A percentile compares a stretch with the other conserved stretches of the same genome.
Evolutionary conservation across 2,329 filamentous ascomycete species (phyloP).

Genomic region (Fusarium sp.): DNA sequence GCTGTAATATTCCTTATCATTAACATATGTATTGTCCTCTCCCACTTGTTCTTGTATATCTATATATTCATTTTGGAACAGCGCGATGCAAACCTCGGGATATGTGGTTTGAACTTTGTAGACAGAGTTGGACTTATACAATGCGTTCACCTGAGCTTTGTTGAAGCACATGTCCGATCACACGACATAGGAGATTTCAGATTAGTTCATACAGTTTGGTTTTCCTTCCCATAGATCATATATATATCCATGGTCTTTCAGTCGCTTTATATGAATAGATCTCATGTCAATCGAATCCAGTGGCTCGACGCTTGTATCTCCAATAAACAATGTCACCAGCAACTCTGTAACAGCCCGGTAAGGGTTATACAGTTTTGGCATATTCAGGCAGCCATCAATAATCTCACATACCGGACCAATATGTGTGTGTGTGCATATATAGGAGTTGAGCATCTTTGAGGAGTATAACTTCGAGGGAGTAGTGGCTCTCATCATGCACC

Average conservation of each 20-base stretch:
- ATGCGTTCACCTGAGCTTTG: neutral
- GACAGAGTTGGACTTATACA: rapidly evolving
- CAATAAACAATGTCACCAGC: too few relatives aligned
- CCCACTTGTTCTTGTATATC: too few relatives aligned
- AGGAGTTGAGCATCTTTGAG: neutral
- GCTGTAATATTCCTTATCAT: neutral
- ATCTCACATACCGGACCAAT: neutral
- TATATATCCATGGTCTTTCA: neutral
- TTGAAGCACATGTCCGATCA: rapidly evolving
- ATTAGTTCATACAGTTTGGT: rapidly evolving
- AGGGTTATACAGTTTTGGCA: neutral
- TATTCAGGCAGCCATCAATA: too few relatives aligned
- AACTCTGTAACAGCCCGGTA: neutral
- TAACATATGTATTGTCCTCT: too few relatives aligned
- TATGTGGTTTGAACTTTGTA: too few relatives aligned
- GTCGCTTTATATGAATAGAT: neutral
- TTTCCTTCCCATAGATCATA: too few relatives aligned
- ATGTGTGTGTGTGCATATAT: neutral
- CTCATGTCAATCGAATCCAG: neutral
- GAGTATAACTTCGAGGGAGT: neutral
- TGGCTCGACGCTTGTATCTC: neutral
- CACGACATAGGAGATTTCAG: too few relatives aligned
- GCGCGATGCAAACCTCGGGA: too few relatives aligned
- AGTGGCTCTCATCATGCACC: neutral
- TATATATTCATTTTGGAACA: neutral